Conservation (phyloP, 164 flowering plant species). For the Hamamelis virginiana region DNA sequence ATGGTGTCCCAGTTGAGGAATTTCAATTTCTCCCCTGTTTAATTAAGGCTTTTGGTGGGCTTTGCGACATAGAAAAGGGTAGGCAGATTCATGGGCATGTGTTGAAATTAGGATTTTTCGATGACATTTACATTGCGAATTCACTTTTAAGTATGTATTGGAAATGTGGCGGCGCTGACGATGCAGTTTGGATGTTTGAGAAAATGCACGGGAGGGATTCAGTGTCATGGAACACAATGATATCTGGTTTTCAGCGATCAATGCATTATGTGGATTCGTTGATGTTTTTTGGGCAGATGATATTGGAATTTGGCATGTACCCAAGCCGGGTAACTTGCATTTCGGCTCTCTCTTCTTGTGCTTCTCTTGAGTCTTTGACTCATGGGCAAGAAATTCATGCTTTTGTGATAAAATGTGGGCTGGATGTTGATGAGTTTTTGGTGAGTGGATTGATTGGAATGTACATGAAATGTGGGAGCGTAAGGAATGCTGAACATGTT, state of each 20-base stretch:
- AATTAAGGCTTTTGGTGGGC: conserved; percentile 61
- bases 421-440: conserved; percentile 30
- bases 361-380: conserved; percentile 22
- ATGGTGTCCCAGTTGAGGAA: conserved; percentile 22
- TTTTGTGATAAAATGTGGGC: conserved; percentile 30
- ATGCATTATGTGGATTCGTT: conserved; percentile 23
- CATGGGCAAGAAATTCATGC: conserved; percentile 44
- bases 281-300: conserved; percentile 26
- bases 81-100: conserved; percentile 46
- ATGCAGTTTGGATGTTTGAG: conserved; percentile 38
- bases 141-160: conserved; percentile 32
- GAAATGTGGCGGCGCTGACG: conserved; percentile 32
- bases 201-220: conserved; percentile 33
- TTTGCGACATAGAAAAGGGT: conserved; percentile 29
- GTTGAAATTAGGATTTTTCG: conserved; percentile 32
- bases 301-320: conserved; percentile 20
- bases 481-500: conserved; percentile 25
- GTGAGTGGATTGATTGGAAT: conserved; percentile 36
- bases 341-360: conserved; percentile 37
- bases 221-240: conserved; percentile 47
- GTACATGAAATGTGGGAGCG: conserved; percentile 48
- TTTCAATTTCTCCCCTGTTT: conserved; percentile 49
- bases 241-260: conserved; percentile 36
- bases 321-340: conserved; percentile 35
- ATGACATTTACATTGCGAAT: conserved; percentile 33